Evolutionary conservation across 345 rosid species (phyloP), one percentile per base, ranked within the genome.

Genomic region (Camelina laxa): DNA sequence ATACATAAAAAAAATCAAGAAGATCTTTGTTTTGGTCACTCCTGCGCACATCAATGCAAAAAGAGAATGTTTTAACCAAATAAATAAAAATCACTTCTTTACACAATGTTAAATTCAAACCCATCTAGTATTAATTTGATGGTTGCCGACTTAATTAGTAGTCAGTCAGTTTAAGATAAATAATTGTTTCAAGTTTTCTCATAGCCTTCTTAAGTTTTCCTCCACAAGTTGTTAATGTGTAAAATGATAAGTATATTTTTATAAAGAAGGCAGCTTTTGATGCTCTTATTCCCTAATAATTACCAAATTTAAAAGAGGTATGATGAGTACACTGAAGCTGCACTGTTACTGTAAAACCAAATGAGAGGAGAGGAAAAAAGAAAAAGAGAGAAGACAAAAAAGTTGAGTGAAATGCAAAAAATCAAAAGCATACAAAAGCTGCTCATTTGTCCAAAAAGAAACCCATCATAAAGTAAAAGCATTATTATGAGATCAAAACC

Each of bases 381-480:
- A 61, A 45, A 16, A 19, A 33, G 36, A 33, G 50, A 57, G 6
- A 65, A 57, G 35, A 73, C 44, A 49, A 66, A 20, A 61, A 74
- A 73, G 76, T 60, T 60, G 81, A 72, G 81, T 77, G 72, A 67
- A 78, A 72, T 78, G 77, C 81, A 72, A 72, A 78, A 27, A 78
- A 72, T 60, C 77, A 66, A 78, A 78, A 72, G 77, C 73, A 78
- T 65, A 78, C 63, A 72, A 78, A 78, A 78, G 81, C 81, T 78
- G 81, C 77, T 72, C 77, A 49, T 78, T 78, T 67, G 77, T 78
- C 81, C 81, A 72, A 78, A 78, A 78, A 72, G 81, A 78, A 78
- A 72, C 81, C 65, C 81, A 72, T 78, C 77, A 66, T 59, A 78
- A 78, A 78, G 81, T 60, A 72, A 78, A 78, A 78, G 81, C 74